A percentile compares a stretch with the other conserved stretches of the same genome.
Evolutionary conservation across 805 yeast species (phyloP).

Genomic region (Naumovozyma castellii): DNA sequence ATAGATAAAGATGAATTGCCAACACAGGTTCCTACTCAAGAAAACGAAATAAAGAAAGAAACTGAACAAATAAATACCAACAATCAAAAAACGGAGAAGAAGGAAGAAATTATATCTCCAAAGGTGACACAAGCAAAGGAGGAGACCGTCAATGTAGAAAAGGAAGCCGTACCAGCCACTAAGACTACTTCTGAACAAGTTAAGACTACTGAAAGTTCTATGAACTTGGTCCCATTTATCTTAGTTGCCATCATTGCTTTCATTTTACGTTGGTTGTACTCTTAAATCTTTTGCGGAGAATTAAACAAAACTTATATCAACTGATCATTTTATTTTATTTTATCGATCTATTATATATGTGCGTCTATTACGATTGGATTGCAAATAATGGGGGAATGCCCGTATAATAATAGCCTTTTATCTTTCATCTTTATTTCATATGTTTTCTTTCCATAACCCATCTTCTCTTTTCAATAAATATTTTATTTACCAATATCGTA

Average conservation of each 20-base stretch:
- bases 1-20: slow-evolving; percentile 10
- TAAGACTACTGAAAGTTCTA: slow-evolving; percentile 35
- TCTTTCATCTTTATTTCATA: no score
- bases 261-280: slow-evolving; percentile 62
- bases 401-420: not conserved
- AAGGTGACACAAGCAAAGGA: slow-evolving; percentile 9
- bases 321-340: not conserved
- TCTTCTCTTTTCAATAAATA: no score
- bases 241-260: slow-evolving; percentile 47
- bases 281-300: slow-evolving; percentile 26
- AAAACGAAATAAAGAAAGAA: slow-evolving; percentile 7
- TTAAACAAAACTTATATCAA: not conserved
- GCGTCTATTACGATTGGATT: not conserved
- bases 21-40: slow-evolving; percentile 14
- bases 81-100: slow-evolving; percentile 4
- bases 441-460: not conserved
- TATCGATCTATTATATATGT: not conserved
- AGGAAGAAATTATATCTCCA: slow-evolving; percentile 3
- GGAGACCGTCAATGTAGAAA: no score
- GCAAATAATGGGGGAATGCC: not conserved
- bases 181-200: slow-evolving; percentile 10
- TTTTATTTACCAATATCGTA: not conserved
- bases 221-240: slow-evolving; percentile 44
- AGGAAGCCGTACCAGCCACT: slow-evolving; percentile 18
- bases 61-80: slow-evolving; percentile 4